These are phyloP conservation scores for Aspergillus hortae DNA, from an alignment of 2,329 filamentous ascomycete genomes.

Conservation along the genomic window DNA sequence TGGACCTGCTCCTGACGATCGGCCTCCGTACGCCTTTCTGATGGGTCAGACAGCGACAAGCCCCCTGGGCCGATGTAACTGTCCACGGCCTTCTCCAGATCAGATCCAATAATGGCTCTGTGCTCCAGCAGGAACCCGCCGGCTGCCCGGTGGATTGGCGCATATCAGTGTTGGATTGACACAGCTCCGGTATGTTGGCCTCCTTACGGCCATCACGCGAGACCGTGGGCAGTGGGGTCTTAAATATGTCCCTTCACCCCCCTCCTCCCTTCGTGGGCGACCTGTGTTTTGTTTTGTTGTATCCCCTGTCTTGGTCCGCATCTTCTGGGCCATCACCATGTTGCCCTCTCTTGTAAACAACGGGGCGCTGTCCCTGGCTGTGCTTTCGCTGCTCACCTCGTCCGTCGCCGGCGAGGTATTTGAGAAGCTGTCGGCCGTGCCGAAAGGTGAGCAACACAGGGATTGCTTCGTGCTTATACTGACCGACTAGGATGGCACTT, in stretches of 20 bases:
- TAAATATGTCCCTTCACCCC: not conserved
- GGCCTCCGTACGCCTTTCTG: not conserved
- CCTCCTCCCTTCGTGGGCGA: not conserved
- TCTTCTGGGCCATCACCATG: conserved; percentile 16
- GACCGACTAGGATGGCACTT: conserved; percentile 29
- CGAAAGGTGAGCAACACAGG: conserved; percentile 23
- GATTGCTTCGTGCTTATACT: not conserved
- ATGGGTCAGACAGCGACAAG: conserved; percentile 1
- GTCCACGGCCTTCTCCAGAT: not conserved
- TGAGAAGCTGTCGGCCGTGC: conserved; percentile 32
- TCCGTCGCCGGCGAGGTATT: conserved; percentile 31
- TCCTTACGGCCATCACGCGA: not conserved
- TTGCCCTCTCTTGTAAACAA: conserved; percentile 21
- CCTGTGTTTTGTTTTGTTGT: not conserved
- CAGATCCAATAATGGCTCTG: conserved; percentile 4
- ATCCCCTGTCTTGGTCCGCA: not conserved
- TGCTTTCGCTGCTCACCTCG: conserved; percentile 25
- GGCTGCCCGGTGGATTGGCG: not conserved
- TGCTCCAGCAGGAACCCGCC: conserved; percentile 1
- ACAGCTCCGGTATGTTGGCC: not conserved
- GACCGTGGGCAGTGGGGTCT: not conserved
- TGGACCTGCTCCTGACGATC: conserved; percentile 11
- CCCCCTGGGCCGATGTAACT: conserved; percentile 10
- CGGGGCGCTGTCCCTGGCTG: conserved; percentile 27
- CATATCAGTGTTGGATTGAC: not conserved